These are phyloP conservation scores for Penicillium sp. DNA, from an alignment of 2,329 filamentous ascomycete genomes.

Conservation along the genomic window DNA sequence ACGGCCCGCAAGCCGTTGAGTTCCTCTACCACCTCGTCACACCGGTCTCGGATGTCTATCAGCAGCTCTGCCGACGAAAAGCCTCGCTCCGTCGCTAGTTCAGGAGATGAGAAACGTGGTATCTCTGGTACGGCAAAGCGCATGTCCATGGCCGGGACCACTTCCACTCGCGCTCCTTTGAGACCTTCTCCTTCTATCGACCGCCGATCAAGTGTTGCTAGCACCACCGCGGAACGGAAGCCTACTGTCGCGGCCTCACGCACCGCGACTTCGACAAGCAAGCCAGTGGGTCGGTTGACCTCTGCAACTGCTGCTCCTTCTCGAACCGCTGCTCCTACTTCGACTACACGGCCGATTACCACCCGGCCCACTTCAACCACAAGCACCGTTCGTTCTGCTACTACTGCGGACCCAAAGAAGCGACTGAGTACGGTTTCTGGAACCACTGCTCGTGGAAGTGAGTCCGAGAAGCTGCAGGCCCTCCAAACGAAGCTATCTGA, in stretches of 20 bases:
- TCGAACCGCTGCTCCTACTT: slow-evolving; percentile 28
- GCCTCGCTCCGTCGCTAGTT: slow-evolving; percentile 43
- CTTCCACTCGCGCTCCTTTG: slow-evolving; percentile 37
- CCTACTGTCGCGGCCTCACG: slow-evolving; percentile 24
- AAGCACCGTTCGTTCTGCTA: slow-evolving; percentile 21
- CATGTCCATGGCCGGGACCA: slow-evolving; percentile 45
- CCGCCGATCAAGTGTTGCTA: slow-evolving; percentile 41
- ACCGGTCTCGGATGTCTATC: slow-evolving; percentile 45
- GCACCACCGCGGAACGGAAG: slow-evolving; percentile 37
- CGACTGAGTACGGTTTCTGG: slow-evolving; percentile 38
- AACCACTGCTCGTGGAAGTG: slow-evolving; percentile 30
- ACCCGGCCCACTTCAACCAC: slow-evolving; percentile 28
- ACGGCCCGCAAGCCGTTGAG: slow-evolving; percentile 39
- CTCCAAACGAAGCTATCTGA: slow-evolving; percentile 40
- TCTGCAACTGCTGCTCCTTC: slow-evolving; percentile 27
- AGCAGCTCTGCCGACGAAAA: slow-evolving; percentile 49
- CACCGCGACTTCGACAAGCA: slow-evolving; percentile 27
- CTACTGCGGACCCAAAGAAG: slow-evolving; percentile 35
- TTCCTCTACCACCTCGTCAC: slow-evolving; percentile 39
- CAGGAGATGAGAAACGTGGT: slow-evolving; percentile 47
- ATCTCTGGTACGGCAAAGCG: slow-evolving; percentile 48
- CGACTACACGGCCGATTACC: slow-evolving; percentile 16
- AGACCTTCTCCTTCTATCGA: slow-evolving; percentile 38
- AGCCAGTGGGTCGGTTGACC: slow-evolving; percentile 25
- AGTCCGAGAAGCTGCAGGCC: slow-evolving; percentile 36